Evolutionary conservation across 768 basidiomycete genomes (phyloP).

Genomic region (Kwoniella dejecticola): DNA sequence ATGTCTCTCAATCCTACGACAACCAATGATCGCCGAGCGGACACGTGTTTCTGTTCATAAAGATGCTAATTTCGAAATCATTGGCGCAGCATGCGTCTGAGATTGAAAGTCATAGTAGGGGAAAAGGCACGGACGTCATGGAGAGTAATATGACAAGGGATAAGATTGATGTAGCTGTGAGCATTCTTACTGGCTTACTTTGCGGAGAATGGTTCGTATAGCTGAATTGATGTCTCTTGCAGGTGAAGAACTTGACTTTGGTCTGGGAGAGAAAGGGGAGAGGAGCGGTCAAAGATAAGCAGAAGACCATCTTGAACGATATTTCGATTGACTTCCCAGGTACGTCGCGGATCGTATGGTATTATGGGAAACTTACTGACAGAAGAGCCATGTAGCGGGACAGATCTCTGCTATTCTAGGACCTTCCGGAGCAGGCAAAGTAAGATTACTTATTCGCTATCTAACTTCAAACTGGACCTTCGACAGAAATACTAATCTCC

Average conservation of each 20-base stretch:
- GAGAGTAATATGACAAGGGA: conserved; percentile 50
- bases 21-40: neutral
- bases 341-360: conserved; percentile 8
- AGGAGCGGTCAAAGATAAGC: conserved; percentile 23
- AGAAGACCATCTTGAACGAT: conserved; percentile 54
- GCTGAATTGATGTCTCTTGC: neutral
- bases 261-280: conserved; percentile 32
- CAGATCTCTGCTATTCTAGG: conserved; percentile 56
- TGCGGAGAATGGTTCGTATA: no score
- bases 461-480: no score
- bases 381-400: no score
- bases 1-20: neutral
- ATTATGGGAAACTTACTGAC: no score
- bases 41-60: neutral
- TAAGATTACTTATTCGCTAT: neutral
- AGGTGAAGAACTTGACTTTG: conserved; percentile 35
- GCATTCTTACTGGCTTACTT: conserved; percentile 20
- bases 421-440: conserved; percentile 20
- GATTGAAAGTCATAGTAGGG: conserved; percentile 42
- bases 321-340: conserved; percentile 53
- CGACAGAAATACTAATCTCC: no score
- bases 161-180: conserved; percentile 53
- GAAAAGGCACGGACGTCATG: conserved; percentile 40
- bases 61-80: no score
- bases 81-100: conserved; percentile 50